Conservation (phyloP, 2,329 filamentous ascomycete species). For the Monilinia polystroma region DNA sequence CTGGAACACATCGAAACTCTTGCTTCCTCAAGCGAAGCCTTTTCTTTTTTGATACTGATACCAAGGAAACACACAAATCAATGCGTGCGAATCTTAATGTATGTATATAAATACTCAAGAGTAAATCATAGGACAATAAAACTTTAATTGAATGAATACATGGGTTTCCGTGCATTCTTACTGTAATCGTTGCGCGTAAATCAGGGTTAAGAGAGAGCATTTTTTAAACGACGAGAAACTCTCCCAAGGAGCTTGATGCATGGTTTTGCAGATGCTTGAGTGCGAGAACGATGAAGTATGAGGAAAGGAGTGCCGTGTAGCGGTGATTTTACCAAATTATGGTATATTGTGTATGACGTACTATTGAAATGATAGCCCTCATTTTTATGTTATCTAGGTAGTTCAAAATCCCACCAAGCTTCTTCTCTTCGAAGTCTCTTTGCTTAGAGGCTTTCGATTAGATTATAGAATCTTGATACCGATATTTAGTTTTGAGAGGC, state of each 20-base stretch:
- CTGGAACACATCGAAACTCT: background rate
- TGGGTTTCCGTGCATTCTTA: too few relatives aligned
- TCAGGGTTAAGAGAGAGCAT: too few relatives aligned
- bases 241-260: too few relatives aligned
- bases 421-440: constrained; percentile 11
- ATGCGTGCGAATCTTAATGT: background rate
- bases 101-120: background rate
- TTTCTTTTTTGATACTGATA: background rate
- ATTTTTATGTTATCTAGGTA: background rate
- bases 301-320: background rate
- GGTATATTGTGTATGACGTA: background rate
- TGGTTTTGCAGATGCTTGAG: background rate
- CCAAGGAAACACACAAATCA: background rate
- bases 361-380: background rate
- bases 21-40: background rate
- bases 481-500: too few relatives aligned
- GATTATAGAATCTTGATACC: background rate
- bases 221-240: too few relatives aligned
- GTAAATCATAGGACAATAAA: background rate
- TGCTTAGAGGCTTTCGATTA: background rate
- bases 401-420: background rate
- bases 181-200: too few relatives aligned
- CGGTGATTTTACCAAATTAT: background rate
- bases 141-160: background rate
- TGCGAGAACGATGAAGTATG: background rate